These are phyloP conservation scores for Castanea sativa DNA, from an alignment of 306 rosid genomes.

Conservation along the genomic window DNA sequence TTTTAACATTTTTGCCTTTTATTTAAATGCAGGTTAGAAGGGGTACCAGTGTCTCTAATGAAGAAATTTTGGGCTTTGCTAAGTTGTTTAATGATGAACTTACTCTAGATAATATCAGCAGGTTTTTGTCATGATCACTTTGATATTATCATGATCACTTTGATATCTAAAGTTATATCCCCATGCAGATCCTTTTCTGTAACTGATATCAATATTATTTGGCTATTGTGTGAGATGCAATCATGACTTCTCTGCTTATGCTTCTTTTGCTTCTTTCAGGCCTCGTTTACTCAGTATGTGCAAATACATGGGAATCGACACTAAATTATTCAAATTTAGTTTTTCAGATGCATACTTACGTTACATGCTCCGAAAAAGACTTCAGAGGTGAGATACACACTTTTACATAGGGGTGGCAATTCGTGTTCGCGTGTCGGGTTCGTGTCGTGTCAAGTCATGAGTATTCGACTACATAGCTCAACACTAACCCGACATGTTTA, in stretches of 20 bases:
- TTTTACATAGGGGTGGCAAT: too few species aligned
- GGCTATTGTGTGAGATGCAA: conserved; percentile 17
- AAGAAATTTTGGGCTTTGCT: conserved; percentile 93
- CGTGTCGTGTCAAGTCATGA: too few species aligned
- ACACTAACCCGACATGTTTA: too few species aligned
- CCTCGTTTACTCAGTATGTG: conserved; percentile 97
- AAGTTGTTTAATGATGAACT: conserved; percentile 96
- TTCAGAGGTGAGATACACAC: conserved; percentile 57
- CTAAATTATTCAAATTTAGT: conserved; percentile 19
- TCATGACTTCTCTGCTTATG: conserved; percentile 15
- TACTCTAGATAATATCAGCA: conserved; percentile 93
- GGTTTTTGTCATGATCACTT: conserved; percentile 43
- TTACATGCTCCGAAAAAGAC: conserved; percentile 78
- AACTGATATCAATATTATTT: neutral
- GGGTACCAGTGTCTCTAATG: conserved; percentile 75
- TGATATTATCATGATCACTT: conserved; percentile 21
- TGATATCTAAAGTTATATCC: conserved; percentile 11
- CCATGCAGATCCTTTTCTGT: neutral
- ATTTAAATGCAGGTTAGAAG: conserved; percentile 64
- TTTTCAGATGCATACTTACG: conserved; percentile 87
- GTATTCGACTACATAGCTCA: too few species aligned
- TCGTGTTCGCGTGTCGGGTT: too few species aligned
- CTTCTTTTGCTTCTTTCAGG: conserved; percentile 46
- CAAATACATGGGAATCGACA: conserved; percentile 96
- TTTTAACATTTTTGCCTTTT: conserved; percentile 9